Evolutionary conservation across 768 basidiomycete genomes (phyloP).

Genomic region (Xerocomellus amylosporus): DNA sequence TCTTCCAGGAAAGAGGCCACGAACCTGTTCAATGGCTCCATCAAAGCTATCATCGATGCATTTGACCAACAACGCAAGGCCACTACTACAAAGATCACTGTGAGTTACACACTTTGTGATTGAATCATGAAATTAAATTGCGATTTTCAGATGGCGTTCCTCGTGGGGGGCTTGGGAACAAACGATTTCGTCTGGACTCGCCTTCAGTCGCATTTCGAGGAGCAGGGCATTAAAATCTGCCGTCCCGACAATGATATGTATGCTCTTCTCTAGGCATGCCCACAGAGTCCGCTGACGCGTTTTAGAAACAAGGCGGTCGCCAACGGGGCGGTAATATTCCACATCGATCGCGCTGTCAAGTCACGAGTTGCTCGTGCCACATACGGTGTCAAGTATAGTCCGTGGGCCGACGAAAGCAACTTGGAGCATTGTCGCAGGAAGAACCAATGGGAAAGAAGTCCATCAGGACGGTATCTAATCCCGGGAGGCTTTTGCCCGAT

Average conservation of each 20-base stretch:
- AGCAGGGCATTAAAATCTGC: background rate
- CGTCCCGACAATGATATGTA: slow-evolving; percentile 11
- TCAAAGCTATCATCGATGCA: slow-evolving; percentile 11
- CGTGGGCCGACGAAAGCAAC: background rate
- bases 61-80: slow-evolving; percentile 9
- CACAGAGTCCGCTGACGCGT: background rate
- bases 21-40: slow-evolving; percentile 3
- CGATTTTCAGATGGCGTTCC: slow-evolving; percentile 7
- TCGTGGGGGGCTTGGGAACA: slow-evolving; percentile 9
- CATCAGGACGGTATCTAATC: background rate
- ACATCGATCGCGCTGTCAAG: background rate
- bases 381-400: background rate
- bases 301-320: slow-evolving; percentile 12
- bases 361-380: slow-evolving; percentile 5
- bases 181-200: slow-evolving; percentile 8
- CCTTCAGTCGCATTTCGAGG: slow-evolving; percentile 6
- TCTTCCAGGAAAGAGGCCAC: slow-evolving; percentile 5
- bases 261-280: background rate
- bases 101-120: background rate
- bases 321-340: slow-evolving; percentile 5
- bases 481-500: background rate
- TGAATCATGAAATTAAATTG: background rate
- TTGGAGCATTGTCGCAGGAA: slow-evolving; percentile 3
- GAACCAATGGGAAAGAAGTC: background rate
- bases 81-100: background rate